phyloP scores from a whole-genome alignment of 345 rosid genomes.

The Gossypium sturtianum region DNA sequence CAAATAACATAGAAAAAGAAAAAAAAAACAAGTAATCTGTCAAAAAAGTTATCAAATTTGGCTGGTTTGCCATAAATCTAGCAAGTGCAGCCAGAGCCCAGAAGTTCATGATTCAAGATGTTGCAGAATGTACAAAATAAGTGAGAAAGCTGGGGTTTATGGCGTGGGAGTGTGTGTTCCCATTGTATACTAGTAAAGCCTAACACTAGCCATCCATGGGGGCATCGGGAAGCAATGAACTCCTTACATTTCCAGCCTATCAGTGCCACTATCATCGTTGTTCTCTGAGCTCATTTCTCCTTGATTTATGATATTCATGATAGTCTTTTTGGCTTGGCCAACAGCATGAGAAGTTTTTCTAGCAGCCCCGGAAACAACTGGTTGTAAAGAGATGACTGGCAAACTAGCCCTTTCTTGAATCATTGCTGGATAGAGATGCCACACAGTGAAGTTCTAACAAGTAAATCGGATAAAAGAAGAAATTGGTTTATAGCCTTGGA shows the following conservation, averaged over 20 bases:
- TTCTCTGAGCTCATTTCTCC: slow-evolving; percentile 34
- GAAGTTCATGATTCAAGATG: neutral
- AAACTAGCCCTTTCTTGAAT: slow-evolving; percentile 87
- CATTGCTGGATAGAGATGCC: slow-evolving; percentile 49
- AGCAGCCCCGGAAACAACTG: slow-evolving; percentile 75
- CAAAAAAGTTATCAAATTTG: neutral
- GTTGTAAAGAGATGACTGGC: slow-evolving; percentile 70
- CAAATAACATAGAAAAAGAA: neutral
- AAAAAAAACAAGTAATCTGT: neutral
- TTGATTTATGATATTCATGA: slow-evolving; percentile 58
- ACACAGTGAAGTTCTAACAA: slow-evolving; percentile 11
- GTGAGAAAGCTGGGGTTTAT: neutral
- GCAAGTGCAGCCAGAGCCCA: neutral
- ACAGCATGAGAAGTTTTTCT: slow-evolving; percentile 74
- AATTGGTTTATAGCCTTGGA: neutral
- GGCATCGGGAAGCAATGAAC: neutral
- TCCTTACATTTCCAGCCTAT: slow-evolving; percentile 33
- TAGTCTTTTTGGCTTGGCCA: slow-evolving; percentile 67
- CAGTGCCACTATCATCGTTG: slow-evolving; percentile 27
- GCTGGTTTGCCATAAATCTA: neutral
- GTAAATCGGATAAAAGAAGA: neutral
- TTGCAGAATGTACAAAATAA: neutral
- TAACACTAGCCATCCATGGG: neutral
- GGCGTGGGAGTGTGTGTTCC: neutral
- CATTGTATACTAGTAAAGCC: neutral